Base-by-base conservation (phyloP, 345 rosid species). In the Iberis pinnata region DNA sequence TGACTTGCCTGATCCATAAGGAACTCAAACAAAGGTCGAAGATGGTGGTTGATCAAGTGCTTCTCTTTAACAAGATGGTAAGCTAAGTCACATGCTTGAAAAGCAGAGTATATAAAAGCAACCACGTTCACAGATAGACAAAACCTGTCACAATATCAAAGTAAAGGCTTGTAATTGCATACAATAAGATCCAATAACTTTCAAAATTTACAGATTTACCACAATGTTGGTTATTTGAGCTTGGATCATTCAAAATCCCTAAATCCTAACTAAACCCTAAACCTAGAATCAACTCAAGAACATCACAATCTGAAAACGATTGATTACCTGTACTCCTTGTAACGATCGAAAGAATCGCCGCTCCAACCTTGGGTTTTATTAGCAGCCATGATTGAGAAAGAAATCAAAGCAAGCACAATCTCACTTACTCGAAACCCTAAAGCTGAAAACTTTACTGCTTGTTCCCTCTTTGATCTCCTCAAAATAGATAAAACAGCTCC, bases 341-440 rank as follows among this genome's bases (percentile, higher is more conserved):
- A 93, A 29, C 97, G 94, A 57, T 93, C 85, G 26, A 73, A 93
- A 38, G 99, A 93, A 58, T 93, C 99, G 19, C 99, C 99, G 24
- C 94, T 82, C 99, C 97, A 93, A 3, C 99, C 99, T 61, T 80
- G 78, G n/a, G 97, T 93, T 77, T 62, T 83, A 72, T 88, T 82
- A 31, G 99, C 88, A 1, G 97, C 97, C 97, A 93, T 86, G 9
- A 93, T 75, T 2, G 97, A 82, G 57, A 93, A 88, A 8, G 99
- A 93, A 50, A 89, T 82, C 82, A 88, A 68, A 48, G 97, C 79
- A 56, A 88, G 45, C 33, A 79, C 73, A 38, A 79, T 58, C 60
- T 83, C 94, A 56, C 80, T 65, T 31, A 93, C 17, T 52, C 97
- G 77, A 70, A 82, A 80, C 69, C 83, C 87, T 60, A 88, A 59